A percentile compares a stretch with the other conserved stretches of the same genome.
Evolutionary conservation across 208 protist species (phyloP).

Genomic region (Trichomonas tenax): DNA sequence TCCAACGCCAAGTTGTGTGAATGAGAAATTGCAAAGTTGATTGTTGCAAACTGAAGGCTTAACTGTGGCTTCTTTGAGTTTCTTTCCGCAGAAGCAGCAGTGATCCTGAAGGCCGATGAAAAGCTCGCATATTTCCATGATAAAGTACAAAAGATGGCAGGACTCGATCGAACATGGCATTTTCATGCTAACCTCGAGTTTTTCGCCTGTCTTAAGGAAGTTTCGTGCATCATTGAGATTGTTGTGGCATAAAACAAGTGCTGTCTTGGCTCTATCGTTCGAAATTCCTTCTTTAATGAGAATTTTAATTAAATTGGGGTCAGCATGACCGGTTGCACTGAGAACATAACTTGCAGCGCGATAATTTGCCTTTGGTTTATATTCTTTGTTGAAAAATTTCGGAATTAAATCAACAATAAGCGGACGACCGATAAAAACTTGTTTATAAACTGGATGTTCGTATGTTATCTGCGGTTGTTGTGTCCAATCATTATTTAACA

Average conservation of each 20-base stretch:
- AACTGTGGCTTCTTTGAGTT: neutral
- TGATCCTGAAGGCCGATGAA: neutral
- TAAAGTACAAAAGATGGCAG: neutral
- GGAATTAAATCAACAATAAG: neutral
- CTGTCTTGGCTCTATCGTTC: neutral
- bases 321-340: neutral
- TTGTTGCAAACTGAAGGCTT: slow-evolving; percentile 13
- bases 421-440: neutral
- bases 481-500: neutral
- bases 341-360: neutral
- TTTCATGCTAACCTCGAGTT: too few relatives aligned
- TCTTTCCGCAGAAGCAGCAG: neutral
- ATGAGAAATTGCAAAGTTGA: neutral
- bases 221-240: neutral
- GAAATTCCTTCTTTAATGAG: neutral
- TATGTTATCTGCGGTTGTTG: neutral
- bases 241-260: neutral
- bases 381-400: neutral
- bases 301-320: neutral
- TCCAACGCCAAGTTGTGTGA: neutral
- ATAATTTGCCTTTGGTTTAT: neutral
- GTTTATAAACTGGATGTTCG: neutral
- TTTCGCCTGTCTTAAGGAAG: neutral
- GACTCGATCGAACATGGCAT: too few relatives aligned
- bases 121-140: neutral